These are phyloP conservation scores for Rhododendron molle DNA, from an alignment of 148 eudicot genomes.

Conservation along the genomic window DNA sequence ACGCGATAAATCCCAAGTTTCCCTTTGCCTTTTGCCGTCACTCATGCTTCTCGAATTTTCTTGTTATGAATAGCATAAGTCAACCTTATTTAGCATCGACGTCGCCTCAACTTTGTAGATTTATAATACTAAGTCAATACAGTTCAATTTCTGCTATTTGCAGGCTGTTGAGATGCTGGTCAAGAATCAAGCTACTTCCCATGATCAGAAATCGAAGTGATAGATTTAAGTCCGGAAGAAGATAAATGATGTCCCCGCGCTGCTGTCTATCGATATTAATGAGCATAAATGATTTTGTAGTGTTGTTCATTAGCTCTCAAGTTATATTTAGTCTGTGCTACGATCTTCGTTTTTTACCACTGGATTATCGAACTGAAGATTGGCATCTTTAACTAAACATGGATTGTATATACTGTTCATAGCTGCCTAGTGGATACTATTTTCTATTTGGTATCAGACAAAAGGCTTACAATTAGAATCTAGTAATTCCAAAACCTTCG, in stretches of 20 bases:
- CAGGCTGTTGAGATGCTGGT: neutral
- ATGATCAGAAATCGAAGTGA: neutral
- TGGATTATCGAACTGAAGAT: neutral
- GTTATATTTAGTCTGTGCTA: neutral
- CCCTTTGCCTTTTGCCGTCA: neutral
- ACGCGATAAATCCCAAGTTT: neutral
- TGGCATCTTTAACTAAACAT: neutral
- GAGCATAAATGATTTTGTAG: neutral
- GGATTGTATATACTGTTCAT: neutral
- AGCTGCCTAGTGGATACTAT: neutral
- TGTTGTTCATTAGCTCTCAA: neutral
- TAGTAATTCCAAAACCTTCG: neutral
- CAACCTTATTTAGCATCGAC: neutral
- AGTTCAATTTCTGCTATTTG: neutral
- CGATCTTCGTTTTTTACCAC: neutral
- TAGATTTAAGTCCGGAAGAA: neutral
- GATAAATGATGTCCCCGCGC: neutral
- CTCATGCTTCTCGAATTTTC: neutral
- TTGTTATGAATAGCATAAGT: neutral
- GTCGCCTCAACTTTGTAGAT: neutral
- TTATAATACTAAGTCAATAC: neutral
- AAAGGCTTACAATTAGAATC: neutral
- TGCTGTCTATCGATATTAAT: neutral
- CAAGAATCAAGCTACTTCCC: neutral
- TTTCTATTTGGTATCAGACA: neutral